Base-by-base conservation (phyloP, 2,329 filamentous ascomycete species). In the Alternaria longipes region DNA sequence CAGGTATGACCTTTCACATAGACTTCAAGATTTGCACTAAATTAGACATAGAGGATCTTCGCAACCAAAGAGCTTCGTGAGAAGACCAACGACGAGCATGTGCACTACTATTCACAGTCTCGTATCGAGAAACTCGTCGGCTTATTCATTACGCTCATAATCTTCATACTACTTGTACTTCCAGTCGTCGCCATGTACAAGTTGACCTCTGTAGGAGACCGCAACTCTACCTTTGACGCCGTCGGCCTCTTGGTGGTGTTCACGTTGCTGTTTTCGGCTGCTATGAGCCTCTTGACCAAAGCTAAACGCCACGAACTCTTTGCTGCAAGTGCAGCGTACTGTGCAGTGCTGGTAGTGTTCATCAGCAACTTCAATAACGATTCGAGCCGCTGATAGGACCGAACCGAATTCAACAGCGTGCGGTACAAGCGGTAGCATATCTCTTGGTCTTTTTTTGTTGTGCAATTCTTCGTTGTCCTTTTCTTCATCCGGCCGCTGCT, bases 181-280 rank as follows among this genome's bases (percentile, higher is more conserved):
- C 79, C 79, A 0, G 78, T 81, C 0, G 69, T 80, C 0, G 66
- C 67, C 0, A 73, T 81, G 74, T 81, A 80, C 57, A 56, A 73
- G 47, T 42, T 80, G 3, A 76, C 77, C 0, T 66, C 68, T 7
- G 41, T 73, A 0, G 71, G 70, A 0, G 45, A 70, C 8, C 63
- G 65, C 4, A 68, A 69, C n/a, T 70, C 71, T 0, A 78, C 79
- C 0, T 68, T 81, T 26, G 72, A 76, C 44, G 78, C 79, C 0
- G 76, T 81, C 4, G 79, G 76, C 2, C 67, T 81, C 0, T 52
- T 82, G 11, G 75, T 81, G 2, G 77, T 81, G 0, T 81, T 81
- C 61, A 81, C 79, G 0, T 59, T 77, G 18, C 56, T 78, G 0
- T 78, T 78, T 40, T 70, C 66, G 1, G 74, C 74, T 0, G 74